Conservation (phyloP, 208 protist genomes). For the Hexamita inflata region DNA sequence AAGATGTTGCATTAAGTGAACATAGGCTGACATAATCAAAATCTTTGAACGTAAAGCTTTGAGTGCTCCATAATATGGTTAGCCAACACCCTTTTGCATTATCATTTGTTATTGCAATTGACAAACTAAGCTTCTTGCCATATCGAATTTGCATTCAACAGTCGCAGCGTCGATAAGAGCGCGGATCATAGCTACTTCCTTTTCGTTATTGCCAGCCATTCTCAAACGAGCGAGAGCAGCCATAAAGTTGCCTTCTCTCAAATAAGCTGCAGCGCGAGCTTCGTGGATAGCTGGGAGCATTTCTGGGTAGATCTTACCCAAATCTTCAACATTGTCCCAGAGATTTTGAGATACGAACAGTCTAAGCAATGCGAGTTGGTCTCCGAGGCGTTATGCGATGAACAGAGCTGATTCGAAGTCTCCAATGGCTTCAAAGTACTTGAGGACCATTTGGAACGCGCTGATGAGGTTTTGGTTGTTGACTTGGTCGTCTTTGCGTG, state of each 20-base stretch:
- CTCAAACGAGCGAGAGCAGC: not conserved
- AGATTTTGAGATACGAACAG: not conserved
- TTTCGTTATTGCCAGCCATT: not conserved
- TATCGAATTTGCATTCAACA: constrained; percentile 14
- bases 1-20: not conserved
- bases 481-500: no score
- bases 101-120: not conserved
- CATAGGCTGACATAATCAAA: not conserved
- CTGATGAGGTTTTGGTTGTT: not conserved
- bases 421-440: not conserved
- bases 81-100: not conserved
- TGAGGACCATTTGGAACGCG: not conserved
- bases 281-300: not conserved
- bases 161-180: not conserved
- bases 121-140: not conserved
- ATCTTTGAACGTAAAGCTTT: not conserved
- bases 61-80: not conserved
- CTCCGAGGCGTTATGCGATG: constrained; percentile 14
- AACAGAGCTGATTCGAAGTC: not conserved
- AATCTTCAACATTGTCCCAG: not conserved
- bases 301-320: constrained; percentile 12
- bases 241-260: constrained; percentile 20
- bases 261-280: not conserved
- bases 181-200: not conserved
- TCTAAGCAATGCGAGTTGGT: not conserved